Evolutionary conservation across 805 yeast species (phyloP), one percentile per base, ranked within the genome.

Genomic region (Lachancea sp.): DNA sequence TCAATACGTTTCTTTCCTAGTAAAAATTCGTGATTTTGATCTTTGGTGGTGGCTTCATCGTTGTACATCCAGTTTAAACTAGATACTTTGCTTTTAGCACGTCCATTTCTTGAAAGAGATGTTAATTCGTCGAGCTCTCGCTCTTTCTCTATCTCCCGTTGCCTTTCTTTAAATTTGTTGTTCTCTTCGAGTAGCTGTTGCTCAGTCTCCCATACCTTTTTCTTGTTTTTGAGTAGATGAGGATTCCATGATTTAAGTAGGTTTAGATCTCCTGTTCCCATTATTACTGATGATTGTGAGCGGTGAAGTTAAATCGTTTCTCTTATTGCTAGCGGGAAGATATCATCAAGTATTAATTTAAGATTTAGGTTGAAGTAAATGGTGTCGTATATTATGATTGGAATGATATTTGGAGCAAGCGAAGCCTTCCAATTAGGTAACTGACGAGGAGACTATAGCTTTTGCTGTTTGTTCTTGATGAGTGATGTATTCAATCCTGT

Each of bases 231-330:
- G 56, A 84, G 68, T 37, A 86, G 69, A 34, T 83, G 89, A 2
- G 98, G 97, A 61, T 90, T 87, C 98, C 97, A 90, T 46, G 97
- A 90, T 60, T 90, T 90, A 65, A 90, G 83, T 41, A 89, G 63
- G 58, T 90, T 90, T 47, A 90, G 70, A 60, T 89, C 96, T 4
- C 88, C 85, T 1, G 88, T 84, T 58, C 70, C 72, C 73, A 68
- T 69, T 11, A 18, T 16, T 9, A 7, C 16, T 34, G 47, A 26
- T 26, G 21, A 15, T 15, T n/a, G 28, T 15, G 29, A 16, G 22
- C 13, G 1, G 8, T 40, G 32, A 40, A 11, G 28, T 25, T 20
- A 13, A 18, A 17, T 29, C 16, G 30, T 13, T 28, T 15, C 8
- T 28, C 8, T 8, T 8, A 28, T 7, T 28, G 24, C 9, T 22